These are phyloP conservation scores for Monosporascus sp. DNA, from an alignment of 2,329 filamentous ascomycete species.

Conservation along the genomic window DNA sequence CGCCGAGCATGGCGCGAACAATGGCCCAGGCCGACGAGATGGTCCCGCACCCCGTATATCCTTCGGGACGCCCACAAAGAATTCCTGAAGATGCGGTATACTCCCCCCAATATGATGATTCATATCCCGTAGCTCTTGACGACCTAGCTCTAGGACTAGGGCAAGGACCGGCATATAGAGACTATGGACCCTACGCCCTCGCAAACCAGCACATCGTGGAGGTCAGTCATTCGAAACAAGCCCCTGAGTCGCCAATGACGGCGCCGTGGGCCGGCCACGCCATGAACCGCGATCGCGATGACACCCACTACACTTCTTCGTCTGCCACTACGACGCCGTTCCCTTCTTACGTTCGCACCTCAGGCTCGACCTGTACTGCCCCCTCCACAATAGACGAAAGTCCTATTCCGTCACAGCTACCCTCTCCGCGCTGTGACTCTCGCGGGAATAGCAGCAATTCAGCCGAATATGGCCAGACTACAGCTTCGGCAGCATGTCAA, in stretches of 20 bases:
- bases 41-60: background rate
- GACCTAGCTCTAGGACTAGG: background rate
- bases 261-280: background rate
- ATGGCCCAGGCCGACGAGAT: background rate
- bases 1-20: background rate
- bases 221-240: background rate
- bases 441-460: background rate
- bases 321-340: background rate
- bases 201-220: background rate
- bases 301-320: background rate
- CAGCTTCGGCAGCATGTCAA: background rate
- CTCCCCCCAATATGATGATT: no score
- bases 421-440: background rate
- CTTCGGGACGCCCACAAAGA: background rate
- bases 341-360: background rate
- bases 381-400: background rate
- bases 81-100: background rate
- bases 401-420: background rate
- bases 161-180: background rate
- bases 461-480: background rate
- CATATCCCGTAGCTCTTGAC: no score
- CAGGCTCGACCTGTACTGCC: background rate
- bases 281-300: background rate
- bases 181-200: background rate
- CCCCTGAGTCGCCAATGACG: background rate